These are phyloP conservation scores for Fusarium equiseti DNA, from an alignment of 2,329 filamentous ascomycete species.

Conservation along the genomic window DNA sequence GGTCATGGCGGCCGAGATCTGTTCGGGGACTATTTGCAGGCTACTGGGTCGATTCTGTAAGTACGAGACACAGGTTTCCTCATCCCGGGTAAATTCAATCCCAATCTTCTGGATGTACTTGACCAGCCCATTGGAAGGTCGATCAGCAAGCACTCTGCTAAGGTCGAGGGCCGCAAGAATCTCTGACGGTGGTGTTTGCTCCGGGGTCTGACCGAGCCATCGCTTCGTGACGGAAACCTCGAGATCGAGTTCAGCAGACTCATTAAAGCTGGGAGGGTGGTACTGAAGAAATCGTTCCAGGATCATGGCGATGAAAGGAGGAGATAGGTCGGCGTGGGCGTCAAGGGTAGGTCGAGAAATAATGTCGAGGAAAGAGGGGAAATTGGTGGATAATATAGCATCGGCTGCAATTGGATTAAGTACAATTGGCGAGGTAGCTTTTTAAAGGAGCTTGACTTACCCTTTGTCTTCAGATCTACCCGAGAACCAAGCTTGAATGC, in stretches of 20 bases:
- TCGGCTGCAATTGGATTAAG: conserved; percentile 73
- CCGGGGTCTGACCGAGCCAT: conserved; percentile 68
- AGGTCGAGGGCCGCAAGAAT: conserved; percentile 79
- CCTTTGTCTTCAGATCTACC: conserved; percentile 88
- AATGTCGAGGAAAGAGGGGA: conserved; percentile 80
- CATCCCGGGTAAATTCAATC: conserved; percentile 77
- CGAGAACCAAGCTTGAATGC: conserved; percentile 88
- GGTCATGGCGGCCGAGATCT: conserved; percentile 83
- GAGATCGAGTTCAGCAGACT: conserved; percentile 77
- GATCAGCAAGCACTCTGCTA: conserved; percentile 72
- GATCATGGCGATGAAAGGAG: conserved; percentile 80
- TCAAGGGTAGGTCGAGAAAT: conserved; percentile 74
- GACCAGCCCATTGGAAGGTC: conserved; percentile 67
- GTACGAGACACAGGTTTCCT: conserved; percentile 72
- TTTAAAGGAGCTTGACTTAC: conserved; percentile 61
- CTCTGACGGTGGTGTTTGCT: conserved; percentile 75
- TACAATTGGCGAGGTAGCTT: conserved; percentile 51
- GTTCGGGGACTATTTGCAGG: conserved; percentile 79
- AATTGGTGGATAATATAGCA: conserved; percentile 86
- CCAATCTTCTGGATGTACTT: conserved; percentile 81
- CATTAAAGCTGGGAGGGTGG: conserved; percentile 86
- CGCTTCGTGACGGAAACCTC: conserved; percentile 74
- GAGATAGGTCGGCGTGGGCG: conserved; percentile 73
- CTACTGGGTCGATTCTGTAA: conserved; percentile 65
- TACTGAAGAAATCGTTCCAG: conserved; percentile 89